Evolutionary conservation across 2,329 filamentous ascomycete species (phyloP), one percentile per base, ranked within the genome.

Genomic region (Onygenales sp.): DNA sequence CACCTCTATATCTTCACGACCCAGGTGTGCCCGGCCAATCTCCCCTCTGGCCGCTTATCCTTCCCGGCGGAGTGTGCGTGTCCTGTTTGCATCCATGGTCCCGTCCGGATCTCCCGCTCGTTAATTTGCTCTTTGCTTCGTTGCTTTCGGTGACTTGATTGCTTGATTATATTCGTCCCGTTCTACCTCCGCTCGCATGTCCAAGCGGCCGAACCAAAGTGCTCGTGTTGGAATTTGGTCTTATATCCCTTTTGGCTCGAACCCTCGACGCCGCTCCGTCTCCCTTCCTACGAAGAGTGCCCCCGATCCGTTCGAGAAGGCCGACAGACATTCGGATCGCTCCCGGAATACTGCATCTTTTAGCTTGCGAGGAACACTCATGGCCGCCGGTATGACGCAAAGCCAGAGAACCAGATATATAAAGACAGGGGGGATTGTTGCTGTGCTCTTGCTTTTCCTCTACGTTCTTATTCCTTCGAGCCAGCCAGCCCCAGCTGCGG

Each of bases 341-440:
- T 58, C 62, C 27, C 59, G 27, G 8, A 32, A 65, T 56, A 63
- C 61, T 65, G 68, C 66, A 60, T 72, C 57, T 59, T 62, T 66
- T 67, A 67, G 58, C 70, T 74, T 69, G 67, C 69, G 60, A 69
- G 71, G 59, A 61, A 69, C 52, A 53, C 42, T 63, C 54, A 54
- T 52, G 11, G 63, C 69, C 66, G 68, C 69, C 62, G 74, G 71
- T 60, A 84, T 84, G 81, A 80, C 81, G 61, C 80, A 82, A 71
- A 79, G 77, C 58, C 79, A 82, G 69, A 74, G 79, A 65, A 70
- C 79, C 51, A 75, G 81, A 56, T 82, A 78, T 62, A 63, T 85
- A 62, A 85, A 83, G 73, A 80, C 80, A 51, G 81, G 79, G 42
- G 80, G 78, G 58, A 73, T 85, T 56, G 70, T 84, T 56, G 74